Base-by-base conservation (phyloP, 495 filamentous ascomycete species). In the Penicillium atrosanguineum region DNA sequence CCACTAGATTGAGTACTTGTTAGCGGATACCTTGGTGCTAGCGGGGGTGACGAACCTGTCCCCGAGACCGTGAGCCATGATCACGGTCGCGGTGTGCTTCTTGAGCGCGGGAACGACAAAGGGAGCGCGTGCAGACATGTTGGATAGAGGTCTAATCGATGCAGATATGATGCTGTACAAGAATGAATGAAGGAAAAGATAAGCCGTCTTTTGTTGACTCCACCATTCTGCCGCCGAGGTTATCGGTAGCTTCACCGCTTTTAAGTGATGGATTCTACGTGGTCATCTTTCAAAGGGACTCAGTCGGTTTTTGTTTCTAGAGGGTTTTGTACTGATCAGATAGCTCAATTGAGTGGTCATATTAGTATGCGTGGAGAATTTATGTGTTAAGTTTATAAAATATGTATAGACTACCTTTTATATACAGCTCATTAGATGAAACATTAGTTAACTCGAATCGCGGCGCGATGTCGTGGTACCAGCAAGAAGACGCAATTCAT, bases 81-180 rank as follows among this genome's bases (percentile, higher is more conserved):
- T 97, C 59, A 96, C 88, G 3, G 93, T 96, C 29, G 93, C 90
- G 38, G 94, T 97, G 68, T 97, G 93, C 61, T 84, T 87, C 64
- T 83, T 90, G 41, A 91, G 77, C n/a, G 94, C 91, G 15, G 91
- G 90, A 57, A 97, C 87, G 7, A 96, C 77, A 44, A 93, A 76
- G 7, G 88, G 84, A 55, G 76, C 77, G 50, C 69, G 65, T 20
- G 59, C 26, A 52, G 80, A 50, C 83, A 86, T 86, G 19, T 65
- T 80, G 64, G 15, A 18, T 4, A 7, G n/a, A 23, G 11, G 12
- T 7, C 16, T 0, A 20, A 7, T 18, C n/a, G 19, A 40, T 40
- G 38, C 16, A 40, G 16, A 3, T 34, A n/a, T 7, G 19, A 40
- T 40, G 16, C 16, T 3, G 7, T 9, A 19, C n/a, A 44, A 44